Evolutionary conservation across 139 green algal species (phyloP).

Genomic region (Tetraselmis striata): DNA sequence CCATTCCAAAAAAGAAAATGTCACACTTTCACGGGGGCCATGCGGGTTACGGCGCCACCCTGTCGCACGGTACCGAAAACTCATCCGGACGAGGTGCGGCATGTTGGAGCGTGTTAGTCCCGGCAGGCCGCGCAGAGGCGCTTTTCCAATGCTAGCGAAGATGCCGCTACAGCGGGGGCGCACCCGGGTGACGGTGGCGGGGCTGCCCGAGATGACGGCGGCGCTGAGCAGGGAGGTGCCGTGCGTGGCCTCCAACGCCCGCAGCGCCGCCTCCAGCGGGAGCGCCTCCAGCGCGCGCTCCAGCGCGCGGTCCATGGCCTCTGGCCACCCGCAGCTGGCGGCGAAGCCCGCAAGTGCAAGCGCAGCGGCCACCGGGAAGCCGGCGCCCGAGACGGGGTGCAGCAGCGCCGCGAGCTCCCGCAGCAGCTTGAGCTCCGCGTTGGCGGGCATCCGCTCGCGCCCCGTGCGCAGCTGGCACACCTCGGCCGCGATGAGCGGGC

Average conservation of each 20-base stretch:
- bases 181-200: neutral
- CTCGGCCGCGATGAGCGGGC: neutral
- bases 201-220: neutral
- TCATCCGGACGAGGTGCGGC: too few relatives aligned
- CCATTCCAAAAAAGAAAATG: too few relatives aligned
- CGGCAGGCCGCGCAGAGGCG: too few relatives aligned
- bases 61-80: too few relatives aligned
- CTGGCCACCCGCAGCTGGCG: neutral
- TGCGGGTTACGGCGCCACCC: too few relatives aligned
- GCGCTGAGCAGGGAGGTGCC: neutral
- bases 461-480: neutral
- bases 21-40: too few relatives aligned
- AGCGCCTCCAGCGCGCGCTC: neutral
- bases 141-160: too few relatives aligned
- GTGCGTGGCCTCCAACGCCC: neutral
- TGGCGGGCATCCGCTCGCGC: neutral
- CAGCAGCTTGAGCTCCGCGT: neutral
- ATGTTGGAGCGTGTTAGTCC: too few relatives aligned
- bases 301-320: neutral
- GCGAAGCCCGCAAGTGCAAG: neutral
- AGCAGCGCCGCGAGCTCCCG: neutral
- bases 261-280: neutral
- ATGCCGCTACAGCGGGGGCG: neutral
- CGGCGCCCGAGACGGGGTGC: neutral
- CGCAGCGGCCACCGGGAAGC: neutral